Evolutionary conservation across 83 land plant genomes (phyloP).

Genomic region (Larix sibirica): DNA sequence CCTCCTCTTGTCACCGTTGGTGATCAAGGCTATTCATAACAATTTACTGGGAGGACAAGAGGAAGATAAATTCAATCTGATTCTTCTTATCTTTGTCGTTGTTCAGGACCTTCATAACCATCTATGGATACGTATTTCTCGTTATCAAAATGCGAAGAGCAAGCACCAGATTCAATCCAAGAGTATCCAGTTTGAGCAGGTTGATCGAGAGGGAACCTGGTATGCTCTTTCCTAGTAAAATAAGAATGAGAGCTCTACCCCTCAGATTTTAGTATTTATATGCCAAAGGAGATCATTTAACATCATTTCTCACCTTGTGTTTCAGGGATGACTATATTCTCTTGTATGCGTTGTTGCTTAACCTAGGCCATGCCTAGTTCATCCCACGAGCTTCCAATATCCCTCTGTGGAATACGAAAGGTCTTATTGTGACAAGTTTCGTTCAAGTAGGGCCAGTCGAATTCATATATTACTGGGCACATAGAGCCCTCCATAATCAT

Average conservation of each 20-base stretch:
- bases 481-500: too few species aligned
- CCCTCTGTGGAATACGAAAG: constrained; percentile 63
- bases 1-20: constrained; percentile 35
- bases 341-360: constrained; percentile 11
- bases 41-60: neutral
- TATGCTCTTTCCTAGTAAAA: neutral
- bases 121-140: constrained; percentile 37
- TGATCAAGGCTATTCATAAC: neutral
- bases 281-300: too few species aligned
- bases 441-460: too few species aligned
- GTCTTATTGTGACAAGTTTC: constrained; percentile 22
- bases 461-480: too few species aligned
- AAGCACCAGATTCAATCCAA: constrained; percentile 29
- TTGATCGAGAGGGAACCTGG: constrained; percentile 13
- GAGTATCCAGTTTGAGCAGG: constrained; percentile 48
- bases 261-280: too few species aligned
- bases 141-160: constrained; percentile 43
- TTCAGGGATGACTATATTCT: constrained; percentile 54
- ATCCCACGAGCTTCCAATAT: constrained; percentile 15
- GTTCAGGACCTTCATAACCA: constrained; percentile 28
- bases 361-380: neutral
- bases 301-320: too few species aligned
- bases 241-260: too few species aligned
- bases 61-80: neutral
- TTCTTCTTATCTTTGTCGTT: constrained; percentile 14